These are phyloP conservation scores for Oenanthe sinensis DNA, from an alignment of 129 eudicot genomes.

Conservation along the genomic window DNA sequence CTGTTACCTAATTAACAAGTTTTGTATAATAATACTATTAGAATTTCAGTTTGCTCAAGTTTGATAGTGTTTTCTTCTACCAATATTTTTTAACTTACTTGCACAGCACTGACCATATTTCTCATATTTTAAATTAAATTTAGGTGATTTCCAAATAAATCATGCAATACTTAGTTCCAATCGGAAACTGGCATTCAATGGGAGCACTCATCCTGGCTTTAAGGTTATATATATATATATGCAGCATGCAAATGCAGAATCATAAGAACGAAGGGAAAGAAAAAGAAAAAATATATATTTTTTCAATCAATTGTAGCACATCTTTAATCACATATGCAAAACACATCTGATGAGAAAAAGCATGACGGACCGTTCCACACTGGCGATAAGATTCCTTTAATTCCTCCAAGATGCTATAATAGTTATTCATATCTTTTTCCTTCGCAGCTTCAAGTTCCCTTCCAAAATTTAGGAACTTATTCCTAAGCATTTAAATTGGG, in stretches of 20 bases:
- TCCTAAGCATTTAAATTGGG: conserved; percentile 30
- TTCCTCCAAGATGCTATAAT: conserved; percentile 48
- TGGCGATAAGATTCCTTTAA: conserved; percentile 66
- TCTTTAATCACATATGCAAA: background rate
- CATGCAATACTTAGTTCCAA: background rate
- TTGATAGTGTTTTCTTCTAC: background rate
- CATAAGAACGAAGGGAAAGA: background rate
- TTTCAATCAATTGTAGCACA: conserved; percentile 12
- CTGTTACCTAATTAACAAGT: background rate
- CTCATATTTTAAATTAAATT: background rate
- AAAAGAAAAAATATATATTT: background rate
- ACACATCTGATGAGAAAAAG: conserved; percentile 15
- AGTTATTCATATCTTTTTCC: conserved; percentile 64
- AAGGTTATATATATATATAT: background rate
- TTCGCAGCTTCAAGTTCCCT: conserved; percentile 72
- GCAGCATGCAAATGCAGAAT: background rate
- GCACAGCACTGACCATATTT: background rate
- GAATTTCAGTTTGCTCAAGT: background rate
- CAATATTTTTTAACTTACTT: background rate
- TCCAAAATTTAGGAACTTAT: conserved; percentile 51
- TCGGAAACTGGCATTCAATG: background rate
- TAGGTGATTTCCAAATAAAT: background rate
- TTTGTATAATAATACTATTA: too few relatives aligned
- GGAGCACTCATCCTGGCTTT: background rate
- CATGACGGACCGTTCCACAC: conserved; percentile 48